These are phyloP conservation scores for Heritiera littoralis DNA, from an alignment of 345 rosid species.

Conservation along the genomic window DNA sequence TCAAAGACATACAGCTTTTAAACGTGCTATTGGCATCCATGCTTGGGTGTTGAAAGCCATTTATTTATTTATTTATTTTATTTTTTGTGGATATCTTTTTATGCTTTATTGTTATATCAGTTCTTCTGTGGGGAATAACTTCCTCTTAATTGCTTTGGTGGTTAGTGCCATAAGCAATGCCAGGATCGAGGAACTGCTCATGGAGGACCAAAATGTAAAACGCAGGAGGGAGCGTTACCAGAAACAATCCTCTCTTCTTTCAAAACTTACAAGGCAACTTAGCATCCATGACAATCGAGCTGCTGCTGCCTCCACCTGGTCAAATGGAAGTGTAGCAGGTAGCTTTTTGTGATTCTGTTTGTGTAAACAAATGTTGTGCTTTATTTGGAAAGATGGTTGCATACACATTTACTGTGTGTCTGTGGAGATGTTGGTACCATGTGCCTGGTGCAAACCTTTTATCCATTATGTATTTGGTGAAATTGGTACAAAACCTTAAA, in stretches of 20 bases:
- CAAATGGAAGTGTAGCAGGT: constrained; percentile 59
- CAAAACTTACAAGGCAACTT: constrained; percentile 79
- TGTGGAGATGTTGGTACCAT: not conserved
- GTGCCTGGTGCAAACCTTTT: not conserved
- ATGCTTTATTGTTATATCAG: not conserved
- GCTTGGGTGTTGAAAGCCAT: not conserved
- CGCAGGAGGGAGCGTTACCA: constrained; percentile 73
- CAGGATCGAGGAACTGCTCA: constrained; percentile 82
- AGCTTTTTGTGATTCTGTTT: constrained; percentile 4
- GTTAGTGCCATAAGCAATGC: constrained; percentile 76
- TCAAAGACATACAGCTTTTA: not conserved
- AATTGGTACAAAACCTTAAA: not conserved
- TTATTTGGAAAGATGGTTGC: not conserved
- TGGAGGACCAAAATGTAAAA: constrained; percentile 87
- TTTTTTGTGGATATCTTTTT: not conserved
- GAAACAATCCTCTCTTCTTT: constrained; percentile 86
- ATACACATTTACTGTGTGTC: not conserved
- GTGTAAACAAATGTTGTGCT: not conserved
- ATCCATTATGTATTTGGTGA: not conserved
- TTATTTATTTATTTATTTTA: not conserved
- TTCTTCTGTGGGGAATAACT: not conserved
- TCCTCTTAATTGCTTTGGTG: constrained; percentile 6
- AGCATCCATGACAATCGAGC: constrained; percentile 92
- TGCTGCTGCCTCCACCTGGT: constrained; percentile 81
- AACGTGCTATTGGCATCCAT: not conserved